Conservation (phyloP, 1,139 yeast species). For the Saccharomycopsis crataegensis region DNA sequence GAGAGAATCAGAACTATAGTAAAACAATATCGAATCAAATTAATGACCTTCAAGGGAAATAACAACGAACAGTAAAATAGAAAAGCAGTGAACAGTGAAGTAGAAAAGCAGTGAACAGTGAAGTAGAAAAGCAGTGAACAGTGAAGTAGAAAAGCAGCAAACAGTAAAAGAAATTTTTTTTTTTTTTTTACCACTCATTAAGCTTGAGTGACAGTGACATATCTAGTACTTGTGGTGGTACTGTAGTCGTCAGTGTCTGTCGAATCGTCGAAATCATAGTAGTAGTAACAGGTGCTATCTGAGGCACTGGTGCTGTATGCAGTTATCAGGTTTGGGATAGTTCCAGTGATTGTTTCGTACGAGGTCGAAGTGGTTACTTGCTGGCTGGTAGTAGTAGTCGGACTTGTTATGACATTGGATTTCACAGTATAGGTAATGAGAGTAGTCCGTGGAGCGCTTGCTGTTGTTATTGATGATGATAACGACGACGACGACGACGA, state of each 20-base stretch:
- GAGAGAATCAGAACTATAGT: no score
- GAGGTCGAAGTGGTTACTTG: background rate
- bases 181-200: no score
- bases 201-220: constrained; percentile 13
- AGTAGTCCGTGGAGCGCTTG: background rate
- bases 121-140: no score
- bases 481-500: background rate
- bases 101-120: no score
- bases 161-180: no score
- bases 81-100: no score
- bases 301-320: constrained; percentile 12
- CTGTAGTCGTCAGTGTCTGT: constrained; percentile 4
- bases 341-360: constrained; percentile 10
- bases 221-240: constrained; percentile 7
- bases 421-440: background rate
- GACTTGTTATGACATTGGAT: background rate
- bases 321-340: constrained; percentile 8
- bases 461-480: background rate
- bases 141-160: no score
- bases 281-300: constrained; percentile 18
- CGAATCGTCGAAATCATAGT: constrained; percentile 18
- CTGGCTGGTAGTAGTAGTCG: background rate
- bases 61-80: no score
- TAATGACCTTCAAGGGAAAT: no score
- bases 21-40: no score